A percentile compares a stretch with the other conserved stretches of the same genome.
Conservation (phyloP, 2,329 filamentous ascomycete species). For the Talaromyces sp. region DNA sequence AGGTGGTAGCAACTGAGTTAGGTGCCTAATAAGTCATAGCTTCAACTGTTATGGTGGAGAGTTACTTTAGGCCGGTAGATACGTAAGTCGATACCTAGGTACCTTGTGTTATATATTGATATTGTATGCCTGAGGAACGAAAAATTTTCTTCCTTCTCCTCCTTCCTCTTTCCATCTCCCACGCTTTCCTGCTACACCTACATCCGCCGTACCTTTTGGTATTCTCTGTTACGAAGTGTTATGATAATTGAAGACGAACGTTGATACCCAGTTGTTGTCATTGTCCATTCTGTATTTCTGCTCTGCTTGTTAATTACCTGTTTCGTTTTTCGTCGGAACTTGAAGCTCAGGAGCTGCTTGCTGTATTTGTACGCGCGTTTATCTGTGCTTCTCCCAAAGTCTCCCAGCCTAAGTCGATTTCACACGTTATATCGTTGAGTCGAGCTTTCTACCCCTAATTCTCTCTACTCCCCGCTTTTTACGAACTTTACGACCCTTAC, state of each 20-base stretch:
- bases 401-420: background rate
- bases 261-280: conserved; percentile 10
- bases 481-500: conserved; percentile 15
- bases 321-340: background rate
- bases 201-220: background rate
- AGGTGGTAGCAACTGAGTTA: background rate
- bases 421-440: background rate
- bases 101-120: background rate
- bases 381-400: background rate
- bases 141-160: conserved; percentile 1
- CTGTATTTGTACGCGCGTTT: conserved; percentile 13
- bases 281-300: conserved; percentile 11
- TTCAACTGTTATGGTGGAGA: background rate
- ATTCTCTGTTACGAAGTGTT: conserved; percentile 11
- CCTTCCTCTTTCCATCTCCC: background rate
- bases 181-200: background rate
- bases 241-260: conserved; percentile 11
- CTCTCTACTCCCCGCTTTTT: background rate
- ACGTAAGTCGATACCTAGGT: background rate
- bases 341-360: conserved; percentile 11
- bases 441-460: background rate
- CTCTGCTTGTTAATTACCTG: background rate
- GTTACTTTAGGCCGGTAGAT: background rate
- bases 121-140: conserved; percentile 16
- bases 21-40: conserved; percentile 7